Conservation (phyloP, 2,329 filamentous ascomycete species). For the Microcyclospora pomicola region DNA sequence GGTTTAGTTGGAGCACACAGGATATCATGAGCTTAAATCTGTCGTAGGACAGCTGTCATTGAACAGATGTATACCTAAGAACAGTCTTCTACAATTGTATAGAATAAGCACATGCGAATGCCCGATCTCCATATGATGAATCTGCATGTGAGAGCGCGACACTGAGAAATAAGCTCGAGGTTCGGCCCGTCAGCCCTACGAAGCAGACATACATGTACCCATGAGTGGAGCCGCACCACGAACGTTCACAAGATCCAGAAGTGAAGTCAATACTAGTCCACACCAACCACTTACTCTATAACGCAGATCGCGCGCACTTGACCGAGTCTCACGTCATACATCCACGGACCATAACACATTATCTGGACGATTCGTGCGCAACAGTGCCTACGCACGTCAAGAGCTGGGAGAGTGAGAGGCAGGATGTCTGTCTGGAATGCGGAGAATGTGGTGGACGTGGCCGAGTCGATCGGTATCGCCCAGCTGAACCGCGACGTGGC, state of each 20-base stretch:
- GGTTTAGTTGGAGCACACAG: no score
- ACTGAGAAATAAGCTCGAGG: no score
- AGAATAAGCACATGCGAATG: no score
- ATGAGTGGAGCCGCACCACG: background rate
- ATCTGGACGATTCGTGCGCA: background rate
- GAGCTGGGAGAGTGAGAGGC: background rate
- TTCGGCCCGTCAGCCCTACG: no score
- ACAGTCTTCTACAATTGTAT: no score
- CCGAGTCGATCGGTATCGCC: constrained; percentile 83
- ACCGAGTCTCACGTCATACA: background rate
- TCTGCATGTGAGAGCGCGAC: no score
- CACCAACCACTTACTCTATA: background rate
- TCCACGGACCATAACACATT: background rate
- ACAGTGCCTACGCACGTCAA: background rate
- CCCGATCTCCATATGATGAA: no score
- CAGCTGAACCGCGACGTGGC: constrained; percentile 73
- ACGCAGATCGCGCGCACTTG: background rate
- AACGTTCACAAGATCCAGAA: background rate
- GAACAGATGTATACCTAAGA: no score
- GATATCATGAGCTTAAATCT: no score
- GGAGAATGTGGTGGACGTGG: constrained; percentile 89
- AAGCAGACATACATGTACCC: no score
- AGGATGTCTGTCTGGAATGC: constrained; percentile 72
- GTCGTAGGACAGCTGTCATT: no score
- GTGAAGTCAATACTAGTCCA: background rate